Percentiles rank a stretch among this genome's conserved stretches.
phyloP scores from a whole-genome alignment of 108 stramenopile species.

The Pseudonitzschia multistriata region DNA sequence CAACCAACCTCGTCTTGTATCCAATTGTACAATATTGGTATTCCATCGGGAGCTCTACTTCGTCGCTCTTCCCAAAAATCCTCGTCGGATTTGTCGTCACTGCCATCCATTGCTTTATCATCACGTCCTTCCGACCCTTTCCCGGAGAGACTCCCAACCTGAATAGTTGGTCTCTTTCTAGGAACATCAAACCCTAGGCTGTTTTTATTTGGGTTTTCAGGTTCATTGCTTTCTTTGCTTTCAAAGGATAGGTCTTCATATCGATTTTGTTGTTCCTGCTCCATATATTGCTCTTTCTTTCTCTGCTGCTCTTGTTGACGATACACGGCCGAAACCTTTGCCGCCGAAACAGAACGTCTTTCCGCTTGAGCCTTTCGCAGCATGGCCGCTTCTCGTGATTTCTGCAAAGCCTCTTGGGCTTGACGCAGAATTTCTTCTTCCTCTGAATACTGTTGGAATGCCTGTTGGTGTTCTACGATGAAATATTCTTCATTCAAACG shows the following conservation, averaged over 20 bases:
- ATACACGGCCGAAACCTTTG: not conserved
- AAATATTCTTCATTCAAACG: constrained; percentile 15
- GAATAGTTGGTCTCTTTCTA: constrained; percentile 1
- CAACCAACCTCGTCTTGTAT: constrained; percentile 44
- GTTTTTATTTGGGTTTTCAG: not conserved
- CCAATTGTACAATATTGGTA: constrained; percentile 61
- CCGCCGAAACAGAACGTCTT: constrained; percentile 8
- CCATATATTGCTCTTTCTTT: not conserved
- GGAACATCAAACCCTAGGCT: not conserved
- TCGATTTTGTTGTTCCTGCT: constrained; percentile 7
- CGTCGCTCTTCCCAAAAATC: not conserved
- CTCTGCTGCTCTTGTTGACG: not conserved
- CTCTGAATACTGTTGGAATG: not conserved
- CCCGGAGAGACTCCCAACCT: constrained; percentile 3
- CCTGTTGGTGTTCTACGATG: not conserved
- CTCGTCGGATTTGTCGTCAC: not conserved
- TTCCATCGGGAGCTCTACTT: constrained; percentile 17
- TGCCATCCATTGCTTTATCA: not conserved
- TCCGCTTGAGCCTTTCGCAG: constrained; percentile 18
- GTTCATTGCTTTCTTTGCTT: not conserved
- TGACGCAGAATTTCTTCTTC: constrained; percentile 16
- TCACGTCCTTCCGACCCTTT: not conserved
- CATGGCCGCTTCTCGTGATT: constrained; percentile 33
- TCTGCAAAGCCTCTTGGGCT: constrained; percentile 27
- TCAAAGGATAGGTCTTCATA: not conserved